A percentile compares a stretch with the other conserved stretches of the same genome.
Conservation (phyloP, 495 filamentous ascomycete genomes). For the Penicillium macrosclerotiorum region DNA sequence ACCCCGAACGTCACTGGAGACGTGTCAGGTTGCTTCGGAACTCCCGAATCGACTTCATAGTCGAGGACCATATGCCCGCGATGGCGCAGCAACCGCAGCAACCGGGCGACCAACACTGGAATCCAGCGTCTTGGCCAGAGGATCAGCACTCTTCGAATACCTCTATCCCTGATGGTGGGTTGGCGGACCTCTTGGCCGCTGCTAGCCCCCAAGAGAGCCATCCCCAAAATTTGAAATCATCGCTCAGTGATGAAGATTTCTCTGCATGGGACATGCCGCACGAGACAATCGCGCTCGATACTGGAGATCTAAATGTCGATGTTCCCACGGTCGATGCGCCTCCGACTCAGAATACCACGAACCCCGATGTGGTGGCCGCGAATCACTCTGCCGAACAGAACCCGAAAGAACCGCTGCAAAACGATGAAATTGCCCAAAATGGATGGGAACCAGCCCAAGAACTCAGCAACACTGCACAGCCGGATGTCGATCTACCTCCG, state of each 20-base stretch:
- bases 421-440: too few relatives aligned
- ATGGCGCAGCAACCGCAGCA: slow-evolving; percentile 24
- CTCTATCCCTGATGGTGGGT: slow-evolving; percentile 5
- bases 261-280: slow-evolving; percentile 21
- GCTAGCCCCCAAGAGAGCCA: slow-evolving; percentile 12
- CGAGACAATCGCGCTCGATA: slow-evolving; percentile 1
- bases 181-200: slow-evolving; percentile 11
- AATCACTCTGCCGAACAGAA: neutral
- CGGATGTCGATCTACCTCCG: too few relatives aligned
- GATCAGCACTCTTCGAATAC: slow-evolving; percentile 8
- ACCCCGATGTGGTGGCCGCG: neutral
- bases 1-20: slow-evolving; percentile 29
- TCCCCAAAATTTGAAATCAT: slow-evolving; percentile 11
- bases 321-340: slow-evolving; percentile 3
- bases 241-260: slow-evolving; percentile 18
- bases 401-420: neutral
- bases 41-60: slow-evolving; percentile 2
- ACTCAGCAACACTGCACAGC: too few relatives aligned
- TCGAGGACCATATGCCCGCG: slow-evolving; percentile 8
- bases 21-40: slow-evolving; percentile 29
- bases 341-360: neutral
- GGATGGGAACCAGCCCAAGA: too few relatives aligned
- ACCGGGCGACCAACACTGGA: slow-evolving; percentile 32
- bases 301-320: slow-evolving; percentile 8
- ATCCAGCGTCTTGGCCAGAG: slow-evolving; percentile 41